A percentile compares a stretch with the other conserved stretches of the same genome.
phyloP scores from a whole-genome alignment of 768 basidiomycete species.

The Suillus plorans region DNA sequence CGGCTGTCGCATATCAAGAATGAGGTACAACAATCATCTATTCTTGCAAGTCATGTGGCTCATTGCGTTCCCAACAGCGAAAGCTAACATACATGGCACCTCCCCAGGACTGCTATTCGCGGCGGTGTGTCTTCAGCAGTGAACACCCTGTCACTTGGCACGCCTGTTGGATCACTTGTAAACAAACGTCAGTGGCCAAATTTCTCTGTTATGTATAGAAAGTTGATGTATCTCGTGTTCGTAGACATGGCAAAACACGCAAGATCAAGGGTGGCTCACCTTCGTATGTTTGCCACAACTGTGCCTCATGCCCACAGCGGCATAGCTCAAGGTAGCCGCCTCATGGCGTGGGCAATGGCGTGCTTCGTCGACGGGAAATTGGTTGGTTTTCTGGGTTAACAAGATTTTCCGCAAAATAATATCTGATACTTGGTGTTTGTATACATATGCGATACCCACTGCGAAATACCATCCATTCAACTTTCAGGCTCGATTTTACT shows the following conservation, averaged over 20 bases:
- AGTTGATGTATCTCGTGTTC: neutral
- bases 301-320: constrained; percentile 19
- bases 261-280: constrained; percentile 30
- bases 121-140: constrained; percentile 28
- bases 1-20: constrained; percentile 21
- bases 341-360: constrained; percentile 5
- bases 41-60: neutral
- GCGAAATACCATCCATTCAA: neutral
- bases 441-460: neutral
- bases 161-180: neutral
- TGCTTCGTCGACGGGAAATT: neutral
- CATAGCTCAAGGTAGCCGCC: constrained; percentile 24
- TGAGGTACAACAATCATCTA: constrained; percentile 15
- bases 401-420: neutral
- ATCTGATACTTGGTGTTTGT: neutral
- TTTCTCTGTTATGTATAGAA: neutral
- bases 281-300: constrained; percentile 29
- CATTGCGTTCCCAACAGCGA: constrained; percentile 11
- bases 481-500: neutral
- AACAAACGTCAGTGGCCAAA: neutral
- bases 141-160: constrained; percentile 25
- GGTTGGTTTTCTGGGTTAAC: neutral
- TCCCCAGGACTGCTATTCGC: constrained; percentile 32
- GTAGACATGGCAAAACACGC: constrained; percentile 30
- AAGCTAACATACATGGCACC: constrained; percentile 27